These are phyloP conservation scores for Sordariomycetes sp. DNA, from an alignment of 2,329 filamentous ascomycete genomes.

Conservation along the genomic window DNA sequence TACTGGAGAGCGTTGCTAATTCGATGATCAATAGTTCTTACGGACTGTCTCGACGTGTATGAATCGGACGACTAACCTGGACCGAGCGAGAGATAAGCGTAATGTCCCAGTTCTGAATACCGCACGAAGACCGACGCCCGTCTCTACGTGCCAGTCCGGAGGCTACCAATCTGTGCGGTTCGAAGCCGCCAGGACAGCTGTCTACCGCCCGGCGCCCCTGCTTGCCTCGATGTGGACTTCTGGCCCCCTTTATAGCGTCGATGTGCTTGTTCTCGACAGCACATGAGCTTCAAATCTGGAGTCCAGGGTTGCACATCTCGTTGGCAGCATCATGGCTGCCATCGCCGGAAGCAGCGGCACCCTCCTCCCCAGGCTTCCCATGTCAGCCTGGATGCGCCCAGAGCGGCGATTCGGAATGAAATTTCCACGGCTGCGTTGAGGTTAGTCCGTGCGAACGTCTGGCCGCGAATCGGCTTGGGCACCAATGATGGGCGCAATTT, in stretches of 20 bases:
- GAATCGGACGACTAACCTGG: constrained; percentile 25
- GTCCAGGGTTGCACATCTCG: too few species aligned
- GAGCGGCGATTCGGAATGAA: too few species aligned
- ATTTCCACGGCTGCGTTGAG: too few species aligned
- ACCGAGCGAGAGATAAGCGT: constrained; percentile 13
- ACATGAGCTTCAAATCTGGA: too few species aligned
- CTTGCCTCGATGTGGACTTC: not conserved
- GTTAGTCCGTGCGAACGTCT: too few species aligned
- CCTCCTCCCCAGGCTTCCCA: too few species aligned
- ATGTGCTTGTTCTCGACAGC: not conserved
- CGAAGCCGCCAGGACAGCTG: not conserved
- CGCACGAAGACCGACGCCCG: not conserved
- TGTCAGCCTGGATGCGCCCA: too few species aligned
- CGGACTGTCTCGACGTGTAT: constrained; percentile 33
- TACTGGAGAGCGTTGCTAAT: not conserved
- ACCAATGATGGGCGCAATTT: not conserved
- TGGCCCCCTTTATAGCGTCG: not conserved
- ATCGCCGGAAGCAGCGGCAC: too few species aligned
- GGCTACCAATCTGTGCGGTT: not conserved
- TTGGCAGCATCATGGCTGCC: too few species aligned
- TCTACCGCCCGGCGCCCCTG: not conserved
- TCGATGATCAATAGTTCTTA: constrained; percentile 14
- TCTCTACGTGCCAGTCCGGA: not conserved
- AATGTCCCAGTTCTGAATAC: not conserved
- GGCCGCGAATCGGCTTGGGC: too few species aligned